Percentiles rank a stretch among this genome's conserved stretches.
Conservation (phyloP, 371 early-diverging fungal species). For the Mucor sp. region DNA sequence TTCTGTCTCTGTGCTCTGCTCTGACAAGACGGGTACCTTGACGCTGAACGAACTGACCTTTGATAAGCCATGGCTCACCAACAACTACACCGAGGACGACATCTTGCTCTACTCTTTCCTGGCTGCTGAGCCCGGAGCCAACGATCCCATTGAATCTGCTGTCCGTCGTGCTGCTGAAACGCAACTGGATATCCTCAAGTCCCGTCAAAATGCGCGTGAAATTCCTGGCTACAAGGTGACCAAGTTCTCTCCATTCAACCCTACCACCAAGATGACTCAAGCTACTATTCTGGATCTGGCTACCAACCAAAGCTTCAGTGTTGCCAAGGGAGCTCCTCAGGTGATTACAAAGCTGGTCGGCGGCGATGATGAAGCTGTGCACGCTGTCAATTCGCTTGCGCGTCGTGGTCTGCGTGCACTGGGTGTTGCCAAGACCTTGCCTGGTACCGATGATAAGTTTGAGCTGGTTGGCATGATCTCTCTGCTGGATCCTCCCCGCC, state of each 20-base stretch:
- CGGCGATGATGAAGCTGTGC: conserved; percentile 74
- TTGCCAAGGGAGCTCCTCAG: conserved; percentile 67
- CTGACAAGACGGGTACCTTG: conserved; percentile 97
- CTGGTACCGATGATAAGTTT: conserved; percentile 64
- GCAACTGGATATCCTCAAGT: conserved; percentile 65
- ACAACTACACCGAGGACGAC: conserved; percentile 75
- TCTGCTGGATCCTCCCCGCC: conserved; percentile 76
- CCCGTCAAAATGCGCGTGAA: conserved; percentile 33
- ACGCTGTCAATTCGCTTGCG: conserved; percentile 84
- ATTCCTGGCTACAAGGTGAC: conserved; percentile 78
- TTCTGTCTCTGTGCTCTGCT: conserved; percentile 90
- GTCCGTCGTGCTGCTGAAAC: conserved; percentile 86
- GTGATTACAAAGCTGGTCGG: conserved; percentile 76
- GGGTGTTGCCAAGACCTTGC: conserved; percentile 78
- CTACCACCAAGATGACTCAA: conserved; percentile 82
- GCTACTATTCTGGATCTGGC: conserved; percentile 78
- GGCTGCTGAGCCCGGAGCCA: conserved; percentile 88
- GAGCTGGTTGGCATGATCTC: conserved; percentile 73
- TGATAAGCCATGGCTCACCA: conserved; percentile 84
- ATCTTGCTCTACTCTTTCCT: conserved; percentile 86
- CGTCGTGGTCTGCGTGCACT: conserved; percentile 84
- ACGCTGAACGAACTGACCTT: conserved; percentile 91
- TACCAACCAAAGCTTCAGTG: conserved; percentile 70
- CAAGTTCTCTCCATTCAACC: conserved; percentile 81
- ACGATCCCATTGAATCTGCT: conserved; percentile 93